Evolutionary conservation across 2,329 filamentous ascomycete species (phyloP), one percentile per base, ranked within the genome.

Genomic region (Claviceps sorghi): DNA sequence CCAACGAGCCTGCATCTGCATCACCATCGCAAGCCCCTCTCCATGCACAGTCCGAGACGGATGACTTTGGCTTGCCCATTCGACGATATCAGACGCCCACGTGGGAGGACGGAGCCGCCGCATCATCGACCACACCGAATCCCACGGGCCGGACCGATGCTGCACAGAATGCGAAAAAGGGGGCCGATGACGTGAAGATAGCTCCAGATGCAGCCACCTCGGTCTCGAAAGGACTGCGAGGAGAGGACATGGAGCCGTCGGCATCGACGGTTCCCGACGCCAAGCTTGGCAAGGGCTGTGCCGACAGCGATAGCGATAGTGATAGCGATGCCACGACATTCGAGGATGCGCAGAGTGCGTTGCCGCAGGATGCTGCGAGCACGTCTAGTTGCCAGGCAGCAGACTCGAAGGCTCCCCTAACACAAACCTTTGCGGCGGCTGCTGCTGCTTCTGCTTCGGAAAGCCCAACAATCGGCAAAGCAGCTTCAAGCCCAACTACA

Each of bases 1-100:
- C 51, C 53, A 53, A 38, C 15, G 2, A 46, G 40, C 32, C 55
- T 60, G 64, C 62, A 21, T 30, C 43, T 30, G 43, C 22, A 44
- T 17, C 22, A 44, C 17, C 22, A 60, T 58, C 65, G 65, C 59
- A 59, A 54, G 51, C 58, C 57, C 57, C 55, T 43, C 51, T 46
- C 9, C 48, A 57, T 60, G 53, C 53, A 55, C 61, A 42, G 22
- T 50, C 62, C 49, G 79, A 83, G 60, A 68, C 81, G 54, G 84
- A 88, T 64, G 84, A 88, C 58, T 88, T 87, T 64, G 84, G 84
- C 49, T 69, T 88, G 57, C 83, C 83, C 19, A 75, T 84, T 56
- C 74, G 72, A 63, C 77, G 73, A 59, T 74, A 65, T 60, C 60
- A 65, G 60, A 67, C 63, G 51, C 65, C 68, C 30, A 58, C 60